These are phyloP conservation scores for Candolleomyces eurysporus DNA, from an alignment of 768 basidiomycete species.

Conservation along the genomic window DNA sequence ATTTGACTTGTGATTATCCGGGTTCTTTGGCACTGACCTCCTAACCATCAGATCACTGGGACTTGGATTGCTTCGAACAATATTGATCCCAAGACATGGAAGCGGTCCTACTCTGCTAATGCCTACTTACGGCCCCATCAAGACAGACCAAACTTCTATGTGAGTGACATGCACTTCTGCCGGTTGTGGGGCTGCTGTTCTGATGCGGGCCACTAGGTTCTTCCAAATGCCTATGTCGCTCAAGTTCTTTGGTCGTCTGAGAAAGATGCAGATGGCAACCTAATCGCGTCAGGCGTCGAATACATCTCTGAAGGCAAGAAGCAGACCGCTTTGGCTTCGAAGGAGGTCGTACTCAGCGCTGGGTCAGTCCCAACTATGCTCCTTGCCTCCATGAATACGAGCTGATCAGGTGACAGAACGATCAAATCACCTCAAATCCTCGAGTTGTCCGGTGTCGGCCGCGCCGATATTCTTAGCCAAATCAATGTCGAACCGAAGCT, in stretches of 20 bases:
- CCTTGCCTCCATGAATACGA: not conserved
- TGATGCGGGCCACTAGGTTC: not conserved
- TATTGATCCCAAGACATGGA: constrained; percentile 8
- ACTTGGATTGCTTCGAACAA: constrained; percentile 10
- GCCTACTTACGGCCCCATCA: constrained; percentile 9
- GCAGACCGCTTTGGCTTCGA: not conserved
- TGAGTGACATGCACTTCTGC: not conserved
- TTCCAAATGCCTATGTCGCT: constrained; percentile 10
- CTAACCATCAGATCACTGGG: constrained; percentile 20
- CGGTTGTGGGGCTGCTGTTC: not conserved
- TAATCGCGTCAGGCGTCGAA: constrained; percentile 9
- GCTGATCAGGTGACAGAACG: constrained; percentile 1
- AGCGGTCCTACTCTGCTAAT: constrained; percentile 9
- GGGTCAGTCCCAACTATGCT: constrained; percentile 7
- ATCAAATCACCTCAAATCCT: constrained; percentile 15
- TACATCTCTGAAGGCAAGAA: constrained; percentile 6
- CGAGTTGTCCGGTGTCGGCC: constrained; percentile 18
- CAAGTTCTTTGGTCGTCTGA: constrained; percentile 6
- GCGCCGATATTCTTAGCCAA: constrained; percentile 8
- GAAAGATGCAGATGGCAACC: constrained; percentile 1
- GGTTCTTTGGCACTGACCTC: not conserved
- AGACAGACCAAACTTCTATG: constrained; percentile 14
- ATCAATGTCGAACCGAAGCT: constrained; percentile 13
- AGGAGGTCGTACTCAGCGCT: constrained; percentile 14
- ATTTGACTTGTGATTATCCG: not conserved